phyloP scores from a whole-genome alignment of 2,329 filamentous ascomycete species.

The Trichocomaceae sp. region DNA sequence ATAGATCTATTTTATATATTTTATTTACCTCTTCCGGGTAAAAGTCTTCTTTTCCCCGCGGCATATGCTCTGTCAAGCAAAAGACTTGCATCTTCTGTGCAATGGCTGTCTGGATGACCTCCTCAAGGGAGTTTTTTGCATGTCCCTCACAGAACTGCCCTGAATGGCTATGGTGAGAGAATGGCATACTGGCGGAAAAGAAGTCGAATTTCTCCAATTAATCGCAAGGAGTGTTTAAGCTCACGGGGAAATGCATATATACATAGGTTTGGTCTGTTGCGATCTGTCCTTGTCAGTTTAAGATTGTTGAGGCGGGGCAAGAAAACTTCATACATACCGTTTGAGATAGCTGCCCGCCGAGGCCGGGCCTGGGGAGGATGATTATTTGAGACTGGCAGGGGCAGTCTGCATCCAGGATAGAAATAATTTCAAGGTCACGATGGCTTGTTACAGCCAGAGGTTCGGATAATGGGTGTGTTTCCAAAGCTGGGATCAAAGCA shows the following conservation, averaged over 20 bases:
- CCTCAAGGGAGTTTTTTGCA: conserved; percentile 76
- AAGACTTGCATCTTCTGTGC: conserved; percentile 71
- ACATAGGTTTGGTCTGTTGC: neutral
- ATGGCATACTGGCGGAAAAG: conserved; percentile 60
- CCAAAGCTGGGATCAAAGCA: neutral
- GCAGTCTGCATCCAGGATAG: neutral
- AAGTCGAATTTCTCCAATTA: neutral
- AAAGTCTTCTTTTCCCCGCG: conserved; percentile 68
- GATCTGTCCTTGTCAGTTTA: neutral
- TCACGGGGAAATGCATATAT: neutral
- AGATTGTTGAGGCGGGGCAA: conserved; percentile 2
- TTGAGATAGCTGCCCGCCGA: neutral
- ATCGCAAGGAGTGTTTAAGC: neutral
- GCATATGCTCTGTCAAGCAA: conserved; percentile 92
- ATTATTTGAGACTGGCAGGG: neutral
- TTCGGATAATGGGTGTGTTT: neutral
- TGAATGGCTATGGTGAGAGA: conserved; percentile 96
- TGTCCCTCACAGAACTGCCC: conserved; percentile 93
- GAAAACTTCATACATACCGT: neutral
- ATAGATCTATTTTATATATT: conserved; percentile 41
- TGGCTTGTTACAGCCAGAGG: neutral
- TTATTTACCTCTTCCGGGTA: conserved; percentile 77
- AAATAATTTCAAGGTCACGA: neutral
- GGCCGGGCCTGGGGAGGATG: neutral
- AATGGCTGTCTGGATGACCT: conserved; percentile 74